These are phyloP conservation scores for Tieghemostelium lacteum DNA, from an alignment of 78 protist species.

Conservation along the genomic window DNA sequence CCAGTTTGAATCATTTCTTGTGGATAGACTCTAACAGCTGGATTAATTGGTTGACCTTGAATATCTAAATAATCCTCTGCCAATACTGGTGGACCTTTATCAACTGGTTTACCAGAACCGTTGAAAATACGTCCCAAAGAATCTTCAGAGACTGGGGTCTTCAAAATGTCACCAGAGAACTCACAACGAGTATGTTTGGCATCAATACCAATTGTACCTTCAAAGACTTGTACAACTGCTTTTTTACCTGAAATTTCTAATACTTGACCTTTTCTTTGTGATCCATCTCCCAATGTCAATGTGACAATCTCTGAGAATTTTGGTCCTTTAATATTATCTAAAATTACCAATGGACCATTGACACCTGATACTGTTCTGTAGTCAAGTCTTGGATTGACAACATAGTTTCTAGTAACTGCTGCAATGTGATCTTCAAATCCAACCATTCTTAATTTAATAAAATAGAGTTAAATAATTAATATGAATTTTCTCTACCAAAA, in stretches of 20 bases:
- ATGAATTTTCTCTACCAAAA: no score
- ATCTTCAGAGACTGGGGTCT: slow-evolving; percentile 97
- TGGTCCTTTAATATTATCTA: slow-evolving; percentile 97
- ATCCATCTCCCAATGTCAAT: slow-evolving; percentile 95
- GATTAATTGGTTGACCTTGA: slow-evolving; percentile 99
- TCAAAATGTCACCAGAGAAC: slow-evolving; percentile 97
- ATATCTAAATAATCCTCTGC: slow-evolving; percentile 99
- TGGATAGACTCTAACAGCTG: slow-evolving; percentile 97
- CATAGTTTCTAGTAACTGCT: slow-evolving; percentile 85
- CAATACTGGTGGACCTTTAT: slow-evolving; percentile 96
- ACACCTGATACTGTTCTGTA: slow-evolving; percentile 99
- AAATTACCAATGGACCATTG: slow-evolving; percentile 99
- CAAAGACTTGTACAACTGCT: slow-evolving; percentile 99
- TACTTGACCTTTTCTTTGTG: slow-evolving; percentile 96
- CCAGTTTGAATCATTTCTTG: slow-evolving; percentile 99
- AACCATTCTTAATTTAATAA: slow-evolving; percentile 28
- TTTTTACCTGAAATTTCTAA: slow-evolving; percentile 94
- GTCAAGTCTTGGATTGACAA: slow-evolving; percentile 89
- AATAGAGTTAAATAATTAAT: slow-evolving; percentile 14
- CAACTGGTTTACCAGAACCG: slow-evolving; percentile 99
- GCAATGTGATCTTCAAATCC: slow-evolving; percentile 80
- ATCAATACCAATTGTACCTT: slow-evolving; percentile 99
- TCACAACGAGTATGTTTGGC: slow-evolving; percentile 93
- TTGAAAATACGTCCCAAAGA: slow-evolving; percentile 99
- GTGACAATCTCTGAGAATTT: slow-evolving; percentile 98